Evolutionary conservation across 2,329 filamentous ascomycete species (phyloP).

Genomic region (Lachnellula willkommii): DNA sequence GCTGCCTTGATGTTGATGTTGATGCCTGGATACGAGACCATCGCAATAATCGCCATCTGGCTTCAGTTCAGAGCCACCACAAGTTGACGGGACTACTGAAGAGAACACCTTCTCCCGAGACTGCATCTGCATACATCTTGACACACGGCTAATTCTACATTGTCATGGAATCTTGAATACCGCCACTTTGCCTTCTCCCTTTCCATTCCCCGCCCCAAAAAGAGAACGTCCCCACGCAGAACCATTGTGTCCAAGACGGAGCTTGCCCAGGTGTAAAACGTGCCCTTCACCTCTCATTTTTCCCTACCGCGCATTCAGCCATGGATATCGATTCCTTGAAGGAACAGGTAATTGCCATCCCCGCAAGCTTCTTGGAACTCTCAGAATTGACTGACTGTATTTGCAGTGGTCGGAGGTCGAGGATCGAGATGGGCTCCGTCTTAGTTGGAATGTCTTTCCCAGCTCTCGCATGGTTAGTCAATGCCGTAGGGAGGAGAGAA

Average conservation of each 20-base stretch:
- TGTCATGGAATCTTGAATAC: background rate
- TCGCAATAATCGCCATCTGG: too few species aligned
- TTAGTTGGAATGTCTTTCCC: conserved; percentile 98
- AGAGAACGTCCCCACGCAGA: background rate
- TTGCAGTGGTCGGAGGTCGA: conserved; percentile 62
- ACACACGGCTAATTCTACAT: background rate
- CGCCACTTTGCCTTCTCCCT: background rate
- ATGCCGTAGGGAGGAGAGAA: background rate
- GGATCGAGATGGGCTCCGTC: conserved; percentile 88
- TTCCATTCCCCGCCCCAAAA: background rate
- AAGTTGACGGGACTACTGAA: background rate
- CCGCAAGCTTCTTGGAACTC: background rate
- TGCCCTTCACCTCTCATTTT: too few species aligned
- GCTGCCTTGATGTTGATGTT: background rate
- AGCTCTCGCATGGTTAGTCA: conserved; percentile 85
- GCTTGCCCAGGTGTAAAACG: background rate
- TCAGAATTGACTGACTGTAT: background rate
- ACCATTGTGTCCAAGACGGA: background rate
- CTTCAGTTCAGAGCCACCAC: too few species aligned
- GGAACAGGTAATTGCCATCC: conserved; percentile 17
- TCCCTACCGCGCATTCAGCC: background rate
- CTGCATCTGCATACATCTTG: background rate
- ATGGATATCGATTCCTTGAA: conserved; percentile 31
- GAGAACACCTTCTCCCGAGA: background rate
- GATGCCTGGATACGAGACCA: too few species aligned